Evolutionary conservation across 2,329 filamentous ascomycete genomes (phyloP), one percentile per base, ranked within the genome.

Genomic region (Rhynchosporium agropyri): DNA sequence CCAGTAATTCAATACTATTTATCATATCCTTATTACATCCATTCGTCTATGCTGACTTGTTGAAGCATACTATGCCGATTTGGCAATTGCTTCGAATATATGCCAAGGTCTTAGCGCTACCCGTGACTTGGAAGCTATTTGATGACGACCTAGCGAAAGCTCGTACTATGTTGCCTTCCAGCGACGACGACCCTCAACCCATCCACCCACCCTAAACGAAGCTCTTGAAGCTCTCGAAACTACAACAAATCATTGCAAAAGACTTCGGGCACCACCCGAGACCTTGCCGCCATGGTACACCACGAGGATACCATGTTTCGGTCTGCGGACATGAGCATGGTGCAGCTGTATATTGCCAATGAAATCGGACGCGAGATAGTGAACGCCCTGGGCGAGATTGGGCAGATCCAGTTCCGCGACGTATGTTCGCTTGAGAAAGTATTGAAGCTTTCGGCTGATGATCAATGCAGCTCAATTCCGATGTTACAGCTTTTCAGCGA

Each of bases 241-340:
- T 67, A 63, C 61, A 60, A 61, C 48, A 38, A 59, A 58, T 61
- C 64, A 69, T 70, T 57, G 58, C 46, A 65, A 61, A 54, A 66
- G 57, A 63, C 45, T 46, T 43, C 42, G 63, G 68, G 67, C 59
- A 51, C 60, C 28, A 10, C 9, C 67, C 64, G 20, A 60, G 58
- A 57, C 63, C 65, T 62, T 65, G 63, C 68, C 66, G 58, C 69
- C 69, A 89, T 89, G 87, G 85, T 85, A 78, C 81, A 83, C 70
- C 79, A 81, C 77, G 80, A 91, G 81, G 92, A 98, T 81, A 97
- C 93, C 79, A 91, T 97, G 83, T 98, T 99, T 88, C 94, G 96
- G 85, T 99, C 95, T 77, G 91, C 92, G 91, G 91, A 97, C 79
- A 99, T 99, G 95, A 97, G 92, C 84, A 89, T 99, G 89, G 96